Percentiles rank a stretch among this genome's conserved stretches.
phyloP scores from a whole-genome alignment of 768 basidiomycete genomes.

The Calocybe indica region DNA sequence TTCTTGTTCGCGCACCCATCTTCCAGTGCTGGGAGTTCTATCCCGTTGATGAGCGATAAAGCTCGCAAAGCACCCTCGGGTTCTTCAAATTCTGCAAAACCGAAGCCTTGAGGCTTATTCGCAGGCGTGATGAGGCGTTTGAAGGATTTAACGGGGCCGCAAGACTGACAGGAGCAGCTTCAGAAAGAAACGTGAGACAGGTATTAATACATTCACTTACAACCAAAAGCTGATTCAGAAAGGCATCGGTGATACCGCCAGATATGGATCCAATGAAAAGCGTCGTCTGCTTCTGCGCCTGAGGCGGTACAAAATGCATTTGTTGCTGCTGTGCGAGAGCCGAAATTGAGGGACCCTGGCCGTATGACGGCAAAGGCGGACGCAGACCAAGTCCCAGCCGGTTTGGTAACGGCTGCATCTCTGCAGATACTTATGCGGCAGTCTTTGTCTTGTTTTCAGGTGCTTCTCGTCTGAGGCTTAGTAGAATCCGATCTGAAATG shows the following conservation, averaged over 20 bases:
- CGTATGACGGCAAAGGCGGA: slow-evolving; percentile 81
- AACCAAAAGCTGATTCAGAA: slow-evolving; percentile 70
- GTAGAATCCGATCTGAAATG: not conserved
- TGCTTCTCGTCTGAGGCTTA: no score
- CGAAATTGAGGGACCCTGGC: slow-evolving; percentile 88
- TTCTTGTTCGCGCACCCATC: slow-evolving; percentile 49
- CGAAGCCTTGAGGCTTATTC: slow-evolving; percentile 94
- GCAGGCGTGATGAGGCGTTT: slow-evolving; percentile 90
- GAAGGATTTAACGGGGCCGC: slow-evolving; percentile 84
- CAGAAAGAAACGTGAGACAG: not conserved
- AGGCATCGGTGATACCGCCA: slow-evolving; percentile 81
- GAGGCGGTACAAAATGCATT: slow-evolving; percentile 63
- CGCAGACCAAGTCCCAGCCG: slow-evolving; percentile 85
- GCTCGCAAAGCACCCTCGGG: slow-evolving; percentile 86
- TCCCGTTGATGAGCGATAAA: slow-evolving; percentile 39
- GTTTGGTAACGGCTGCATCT: slow-evolving; percentile 67
- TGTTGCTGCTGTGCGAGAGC: slow-evolving; percentile 86
- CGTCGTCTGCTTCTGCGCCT: slow-evolving; percentile 61
- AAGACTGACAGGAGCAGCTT: slow-evolving; percentile 49
- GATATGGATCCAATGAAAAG: slow-evolving; percentile 96
- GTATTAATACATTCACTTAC: slow-evolving; percentile 36
- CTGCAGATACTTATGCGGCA: slow-evolving; percentile 7
- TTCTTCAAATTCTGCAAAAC: slow-evolving; percentile 94
- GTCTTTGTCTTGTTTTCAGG: not conserved
- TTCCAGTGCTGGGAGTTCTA: slow-evolving; percentile 48